phyloP scores from a whole-genome alignment of 306 rosid genomes.

The Lablab purpureus region DNA sequence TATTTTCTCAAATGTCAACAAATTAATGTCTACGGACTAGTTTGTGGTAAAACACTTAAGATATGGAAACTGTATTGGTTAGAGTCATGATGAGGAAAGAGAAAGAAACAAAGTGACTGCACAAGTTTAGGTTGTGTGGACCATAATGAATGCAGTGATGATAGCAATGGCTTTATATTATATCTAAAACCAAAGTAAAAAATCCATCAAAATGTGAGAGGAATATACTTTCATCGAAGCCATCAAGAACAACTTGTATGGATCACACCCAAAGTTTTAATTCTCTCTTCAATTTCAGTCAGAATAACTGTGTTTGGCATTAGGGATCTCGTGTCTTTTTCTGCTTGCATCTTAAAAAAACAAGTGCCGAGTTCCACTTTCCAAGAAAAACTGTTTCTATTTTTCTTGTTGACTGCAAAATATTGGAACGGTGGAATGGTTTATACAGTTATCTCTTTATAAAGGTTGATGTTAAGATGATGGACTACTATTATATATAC shows the following conservation, averaged over 20 bases:
- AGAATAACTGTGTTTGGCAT: not conserved
- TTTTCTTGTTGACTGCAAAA: not conserved
- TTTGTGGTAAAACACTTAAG: not conserved
- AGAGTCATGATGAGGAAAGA: slow-evolving; percentile 1
- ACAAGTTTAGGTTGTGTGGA: not conserved
- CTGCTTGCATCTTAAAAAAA: not conserved
- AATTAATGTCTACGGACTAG: not conserved
- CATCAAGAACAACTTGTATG: not conserved
- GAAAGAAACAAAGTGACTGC: not conserved
- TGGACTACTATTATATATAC: not conserved
- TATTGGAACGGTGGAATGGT: not conserved
- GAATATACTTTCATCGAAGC: not conserved
- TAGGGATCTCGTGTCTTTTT: not conserved
- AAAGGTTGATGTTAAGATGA: not conserved
- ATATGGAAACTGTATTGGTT: not conserved
- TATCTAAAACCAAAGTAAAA: not conserved
- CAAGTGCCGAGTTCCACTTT: not conserved
- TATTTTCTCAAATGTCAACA: not conserved
- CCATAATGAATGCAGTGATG: not conserved
- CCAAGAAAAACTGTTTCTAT: not conserved
- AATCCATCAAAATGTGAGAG: not conserved
- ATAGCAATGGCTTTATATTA: not conserved
- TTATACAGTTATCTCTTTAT: not conserved
- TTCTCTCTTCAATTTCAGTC: not conserved
- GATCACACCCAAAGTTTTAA: not conserved